Percentiles rank a stretch among this genome's conserved stretches.
phyloP scores from a whole-genome alignment of 257 asterid genomes.

The Solanum paucissectum region DNA sequence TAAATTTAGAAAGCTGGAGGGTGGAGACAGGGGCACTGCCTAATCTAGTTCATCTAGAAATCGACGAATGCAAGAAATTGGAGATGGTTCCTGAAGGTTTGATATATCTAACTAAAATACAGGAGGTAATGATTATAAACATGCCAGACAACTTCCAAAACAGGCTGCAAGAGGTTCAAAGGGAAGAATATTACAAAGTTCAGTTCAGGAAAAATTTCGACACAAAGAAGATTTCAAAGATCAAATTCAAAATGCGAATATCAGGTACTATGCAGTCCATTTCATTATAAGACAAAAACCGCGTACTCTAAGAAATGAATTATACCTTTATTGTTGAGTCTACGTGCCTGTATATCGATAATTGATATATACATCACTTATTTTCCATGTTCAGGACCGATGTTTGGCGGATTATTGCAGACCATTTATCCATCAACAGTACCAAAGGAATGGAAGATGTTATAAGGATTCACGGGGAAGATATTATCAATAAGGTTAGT shows the following conservation, averaged over 20 bases:
- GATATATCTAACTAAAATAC: conserved; percentile 14
- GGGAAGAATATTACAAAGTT: conserved; percentile 26
- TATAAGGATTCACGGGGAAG: conserved; percentile 2
- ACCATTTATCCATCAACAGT: conserved; percentile 27
- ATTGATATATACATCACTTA: not conserved
- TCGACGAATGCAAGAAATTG: conserved; percentile 29
- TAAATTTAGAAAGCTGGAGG: conserved; percentile 26
- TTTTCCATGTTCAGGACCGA: conserved; percentile 17
- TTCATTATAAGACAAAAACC: not conserved
- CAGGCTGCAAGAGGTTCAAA: conserved; percentile 26
- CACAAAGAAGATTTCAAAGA: conserved; percentile 2
- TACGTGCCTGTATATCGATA: not conserved
- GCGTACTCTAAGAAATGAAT: not conserved
- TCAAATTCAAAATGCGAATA: conserved; percentile 5
- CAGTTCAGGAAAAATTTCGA: conserved; percentile 20
- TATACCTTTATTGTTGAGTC: not conserved
- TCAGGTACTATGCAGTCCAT: conserved; percentile 12
- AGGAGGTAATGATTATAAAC: conserved; percentile 21
- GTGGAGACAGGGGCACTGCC: conserved; percentile 39
- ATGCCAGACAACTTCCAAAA: conserved; percentile 24
- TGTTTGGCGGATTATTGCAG: conserved; percentile 22
- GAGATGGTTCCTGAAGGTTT: conserved; percentile 35
- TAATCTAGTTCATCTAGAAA: conserved; percentile 22
- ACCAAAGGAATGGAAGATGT: conserved; percentile 33
- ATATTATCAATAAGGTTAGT: not conserved